A percentile compares a stretch with the other conserved stretches of the same genome.
phyloP scores from a whole-genome alignment of 1,284 basidiomycete genomes.

The Retiboletus flavoniger region DNA sequence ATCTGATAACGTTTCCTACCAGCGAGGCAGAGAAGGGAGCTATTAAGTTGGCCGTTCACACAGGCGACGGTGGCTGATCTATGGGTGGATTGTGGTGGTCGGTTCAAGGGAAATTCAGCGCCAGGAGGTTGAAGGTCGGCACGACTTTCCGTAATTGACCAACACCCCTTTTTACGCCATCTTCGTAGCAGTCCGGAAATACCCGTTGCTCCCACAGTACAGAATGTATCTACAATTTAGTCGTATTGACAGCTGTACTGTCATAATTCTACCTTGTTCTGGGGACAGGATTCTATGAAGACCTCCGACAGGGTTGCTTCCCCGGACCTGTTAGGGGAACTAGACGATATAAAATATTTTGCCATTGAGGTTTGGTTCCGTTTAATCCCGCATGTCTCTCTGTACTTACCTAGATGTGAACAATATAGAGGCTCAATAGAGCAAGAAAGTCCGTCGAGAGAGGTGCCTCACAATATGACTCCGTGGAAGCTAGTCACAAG shows the following conservation, averaged over 20 bases:
- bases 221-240: neutral
- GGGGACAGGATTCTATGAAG: neutral
- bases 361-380: neutral
- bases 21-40: neutral
- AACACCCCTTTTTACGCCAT: conserved; percentile 23
- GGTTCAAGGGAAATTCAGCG: neutral
- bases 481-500: too few relatives aligned
- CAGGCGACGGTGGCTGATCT: neutral
- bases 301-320: neutral
- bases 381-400: neutral
- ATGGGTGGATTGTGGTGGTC: conserved; percentile 3
- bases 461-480: too few relatives aligned
- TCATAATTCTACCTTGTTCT: neutral
- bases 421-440: neutral
- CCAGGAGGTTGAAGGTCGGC: conserved; percentile 11
- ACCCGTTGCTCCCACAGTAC: neutral
- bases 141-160: conserved; percentile 15
- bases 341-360: neutral
- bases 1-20: conserved; percentile 4
- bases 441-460: neutral
- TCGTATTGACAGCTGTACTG: neutral
- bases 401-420: neutral
- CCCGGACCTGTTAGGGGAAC: neutral
- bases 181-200: conserved; percentile 16
- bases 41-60: neutral